A percentile compares a stretch with the other conserved stretches of the same genome.
Evolutionary conservation across 2,329 filamentous ascomycete species (phyloP).

Genomic region (Dothiorella sarmentorum): DNA sequence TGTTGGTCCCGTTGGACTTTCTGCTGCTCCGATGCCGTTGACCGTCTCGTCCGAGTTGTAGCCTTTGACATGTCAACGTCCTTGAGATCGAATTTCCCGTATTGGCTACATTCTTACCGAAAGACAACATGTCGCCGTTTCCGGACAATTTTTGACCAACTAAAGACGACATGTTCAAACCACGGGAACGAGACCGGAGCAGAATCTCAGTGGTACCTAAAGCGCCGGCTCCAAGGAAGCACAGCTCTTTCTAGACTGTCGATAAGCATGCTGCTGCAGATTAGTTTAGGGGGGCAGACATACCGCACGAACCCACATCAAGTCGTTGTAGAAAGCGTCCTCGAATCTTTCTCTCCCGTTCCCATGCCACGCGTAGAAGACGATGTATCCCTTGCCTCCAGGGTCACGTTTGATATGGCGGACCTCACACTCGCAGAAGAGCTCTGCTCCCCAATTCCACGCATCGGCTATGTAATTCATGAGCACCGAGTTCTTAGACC

Average conservation of each 20-base stretch:
- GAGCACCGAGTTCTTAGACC: conserved; percentile 63
- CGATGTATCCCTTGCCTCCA: conserved; percentile 52
- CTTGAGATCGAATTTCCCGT: too few species aligned
- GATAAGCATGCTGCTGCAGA: neutral
- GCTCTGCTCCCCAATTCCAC: conserved; percentile 69
- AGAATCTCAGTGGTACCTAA: conserved; percentile 62
- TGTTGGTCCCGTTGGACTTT: conserved; percentile 58
- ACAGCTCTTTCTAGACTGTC: conserved; percentile 49
- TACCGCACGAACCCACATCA: conserved; percentile 64
- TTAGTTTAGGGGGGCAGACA: neutral
- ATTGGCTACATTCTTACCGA: conserved; percentile 36
- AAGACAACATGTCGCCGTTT: conserved; percentile 64
- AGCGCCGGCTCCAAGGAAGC: conserved; percentile 64
- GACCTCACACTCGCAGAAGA: conserved; percentile 68
- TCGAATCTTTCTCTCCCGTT: conserved; percentile 55
- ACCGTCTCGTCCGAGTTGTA: conserved; percentile 59
- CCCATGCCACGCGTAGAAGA: conserved; percentile 65
- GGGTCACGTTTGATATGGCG: conserved; percentile 57
- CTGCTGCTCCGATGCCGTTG: conserved; percentile 55
- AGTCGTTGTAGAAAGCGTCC: conserved; percentile 53
- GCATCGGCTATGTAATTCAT: conserved; percentile 67
- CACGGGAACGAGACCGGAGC: conserved; percentile 39
- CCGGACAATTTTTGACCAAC: conserved; percentile 52
- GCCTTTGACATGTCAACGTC: conserved; percentile 23
- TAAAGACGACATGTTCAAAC: conserved; percentile 55